A percentile compares a stretch with the other conserved stretches of the same genome.
phyloP scores from a whole-genome alignment of 768 basidiomycete genomes.

The Panaeolus papilionaceus region DNA sequence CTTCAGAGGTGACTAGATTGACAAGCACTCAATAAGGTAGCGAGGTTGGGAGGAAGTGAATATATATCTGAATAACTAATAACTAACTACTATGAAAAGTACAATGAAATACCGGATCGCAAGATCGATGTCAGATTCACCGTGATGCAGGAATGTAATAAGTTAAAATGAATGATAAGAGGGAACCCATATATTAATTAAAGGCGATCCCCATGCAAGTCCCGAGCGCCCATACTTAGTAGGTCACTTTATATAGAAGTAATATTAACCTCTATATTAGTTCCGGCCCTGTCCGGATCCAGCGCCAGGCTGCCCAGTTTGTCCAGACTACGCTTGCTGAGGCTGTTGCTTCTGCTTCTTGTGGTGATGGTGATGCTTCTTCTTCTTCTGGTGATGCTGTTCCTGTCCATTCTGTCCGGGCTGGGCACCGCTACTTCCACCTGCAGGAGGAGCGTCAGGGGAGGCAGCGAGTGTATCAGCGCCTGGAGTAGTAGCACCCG shows the following conservation, averaged over 20 bases:
- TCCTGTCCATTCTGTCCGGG: neutral
- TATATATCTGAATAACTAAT: no score
- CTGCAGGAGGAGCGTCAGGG: neutral
- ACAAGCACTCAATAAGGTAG: no score
- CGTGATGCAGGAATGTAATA: neutral
- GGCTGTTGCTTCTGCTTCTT: neutral
- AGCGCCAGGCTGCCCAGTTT: neutral
- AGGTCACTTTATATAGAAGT: no score
- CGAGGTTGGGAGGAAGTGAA: no score
- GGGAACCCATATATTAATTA: neutral
- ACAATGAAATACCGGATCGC: no score
- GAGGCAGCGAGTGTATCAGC: neutral
- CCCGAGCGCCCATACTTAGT: no score
- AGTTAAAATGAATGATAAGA: slow-evolving; percentile 3
- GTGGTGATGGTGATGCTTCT: neutral
- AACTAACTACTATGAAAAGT: no score
- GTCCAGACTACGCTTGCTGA: neutral
- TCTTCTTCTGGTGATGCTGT: neutral
- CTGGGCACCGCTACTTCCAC: neutral
- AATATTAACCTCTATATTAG: no score
- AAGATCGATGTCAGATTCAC: neutral
- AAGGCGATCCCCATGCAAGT: neutral
- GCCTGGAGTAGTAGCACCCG: neutral
- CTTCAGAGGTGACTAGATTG: no score
- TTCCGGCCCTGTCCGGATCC: neutral